A percentile compares a stretch with the other conserved stretches of the same genome.
Conservation (phyloP, 2,329 filamentous ascomycete genomes). For the Colletotrichum gloeosporioides region DNA sequence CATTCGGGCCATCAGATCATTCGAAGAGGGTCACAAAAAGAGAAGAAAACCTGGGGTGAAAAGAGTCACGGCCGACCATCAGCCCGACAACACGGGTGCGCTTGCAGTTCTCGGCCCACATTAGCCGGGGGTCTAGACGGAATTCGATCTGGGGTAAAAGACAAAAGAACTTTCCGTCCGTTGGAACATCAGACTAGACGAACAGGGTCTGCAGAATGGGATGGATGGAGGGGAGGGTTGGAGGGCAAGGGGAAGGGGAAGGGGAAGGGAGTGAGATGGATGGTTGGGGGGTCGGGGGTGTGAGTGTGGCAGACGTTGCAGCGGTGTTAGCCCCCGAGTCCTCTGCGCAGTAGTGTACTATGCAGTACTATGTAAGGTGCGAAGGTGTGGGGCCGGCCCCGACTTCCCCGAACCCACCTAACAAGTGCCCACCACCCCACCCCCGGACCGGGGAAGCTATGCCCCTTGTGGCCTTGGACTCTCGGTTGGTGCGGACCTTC, state of each 20-base stretch:
- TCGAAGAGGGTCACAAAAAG: neutral
- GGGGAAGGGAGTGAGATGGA: neutral
- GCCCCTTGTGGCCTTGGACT: neutral
- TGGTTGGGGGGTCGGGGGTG: neutral
- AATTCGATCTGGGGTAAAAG: conserved; percentile 9
- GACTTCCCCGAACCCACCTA: conserved; percentile 14
- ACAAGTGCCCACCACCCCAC: neutral
- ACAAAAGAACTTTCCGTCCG: neutral
- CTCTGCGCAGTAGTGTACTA: no score
- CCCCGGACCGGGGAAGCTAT: neutral
- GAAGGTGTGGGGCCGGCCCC: conserved; percentile 11
- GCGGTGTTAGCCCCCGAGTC: neutral
- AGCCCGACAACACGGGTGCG: neutral
- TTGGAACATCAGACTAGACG: neutral
- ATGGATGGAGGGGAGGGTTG: neutral
- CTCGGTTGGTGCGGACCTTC: neutral
- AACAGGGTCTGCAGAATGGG: neutral
- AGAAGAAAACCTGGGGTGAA: neutral
- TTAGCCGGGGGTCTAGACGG: neutral
- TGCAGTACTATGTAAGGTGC: no score
- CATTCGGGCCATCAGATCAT: conserved; percentile 3
- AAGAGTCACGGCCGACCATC: neutral
- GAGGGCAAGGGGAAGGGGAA: neutral
- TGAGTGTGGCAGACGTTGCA: neutral
- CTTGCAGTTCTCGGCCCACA: neutral